phyloP scores from a whole-genome alignment of 805 yeast genomes.

The Starmera quercuum region DNA sequence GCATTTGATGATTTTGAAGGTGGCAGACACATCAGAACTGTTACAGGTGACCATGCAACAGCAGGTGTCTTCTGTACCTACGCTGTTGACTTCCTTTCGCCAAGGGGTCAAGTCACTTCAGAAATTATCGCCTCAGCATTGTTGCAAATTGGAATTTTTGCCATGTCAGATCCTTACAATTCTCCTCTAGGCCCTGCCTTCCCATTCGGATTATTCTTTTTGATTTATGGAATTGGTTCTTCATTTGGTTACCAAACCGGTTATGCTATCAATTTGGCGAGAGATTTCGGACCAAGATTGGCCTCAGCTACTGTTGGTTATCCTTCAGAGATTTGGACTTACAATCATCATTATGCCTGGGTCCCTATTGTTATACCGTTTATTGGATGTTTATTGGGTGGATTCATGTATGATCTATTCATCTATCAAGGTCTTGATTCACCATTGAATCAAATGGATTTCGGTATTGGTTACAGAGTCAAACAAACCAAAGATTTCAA shows the following conservation, averaged over 20 bases:
- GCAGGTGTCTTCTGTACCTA: conserved; percentile 42
- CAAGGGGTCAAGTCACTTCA: conserved; percentile 38
- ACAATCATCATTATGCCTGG: conserved; percentile 41
- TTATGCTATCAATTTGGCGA: conserved; percentile 45
- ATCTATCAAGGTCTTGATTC: conserved; percentile 46
- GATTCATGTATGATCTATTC: conserved; percentile 42
- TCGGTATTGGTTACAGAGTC: conserved; percentile 13
- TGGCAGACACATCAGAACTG: conserved; percentile 16
- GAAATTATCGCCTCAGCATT: conserved; percentile 39
- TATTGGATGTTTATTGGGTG: conserved; percentile 40
- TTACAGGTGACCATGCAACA: conserved; percentile 23
- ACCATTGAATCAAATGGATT: conserved; percentile 38
- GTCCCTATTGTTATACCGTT: conserved; percentile 45
- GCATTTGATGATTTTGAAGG: conserved; percentile 32
- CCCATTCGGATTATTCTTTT: conserved; percentile 39
- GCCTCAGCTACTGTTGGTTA: conserved; percentile 42
- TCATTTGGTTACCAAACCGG: conserved; percentile 46
- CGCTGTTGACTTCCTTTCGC: conserved; percentile 31
- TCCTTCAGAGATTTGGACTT: conserved; percentile 30
- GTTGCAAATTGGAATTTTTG: conserved; percentile 38
- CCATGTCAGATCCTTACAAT: conserved; percentile 45
- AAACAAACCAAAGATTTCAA: conserved; percentile 13
- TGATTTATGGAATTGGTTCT: conserved; percentile 39
- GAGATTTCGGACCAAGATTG: conserved; percentile 48
- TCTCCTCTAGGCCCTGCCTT: conserved; percentile 36